Percentiles rank a stretch among this genome's conserved stretches.
phyloP scores from a whole-genome alignment of 352 stramenopile genomes.

The Globisporangium viniferum region DNA sequence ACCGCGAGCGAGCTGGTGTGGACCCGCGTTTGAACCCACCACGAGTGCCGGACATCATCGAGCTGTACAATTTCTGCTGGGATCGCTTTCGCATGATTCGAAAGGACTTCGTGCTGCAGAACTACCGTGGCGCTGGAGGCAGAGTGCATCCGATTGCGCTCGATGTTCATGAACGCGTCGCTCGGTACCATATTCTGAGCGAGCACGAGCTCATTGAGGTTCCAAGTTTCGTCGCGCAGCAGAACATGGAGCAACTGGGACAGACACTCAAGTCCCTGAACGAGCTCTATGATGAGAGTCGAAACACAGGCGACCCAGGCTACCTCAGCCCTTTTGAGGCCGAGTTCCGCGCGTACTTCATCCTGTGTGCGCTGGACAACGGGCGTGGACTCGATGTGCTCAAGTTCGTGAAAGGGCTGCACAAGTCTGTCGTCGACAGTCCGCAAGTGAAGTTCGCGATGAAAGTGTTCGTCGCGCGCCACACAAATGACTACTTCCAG shows the following conservation, averaged over 20 bases:
- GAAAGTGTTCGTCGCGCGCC: constrained; percentile 81
- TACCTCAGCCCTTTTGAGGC: constrained; percentile 81
- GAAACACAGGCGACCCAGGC: constrained; percentile 51
- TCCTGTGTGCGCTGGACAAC: constrained; percentile 84
- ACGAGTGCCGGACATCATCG: constrained; percentile 67
- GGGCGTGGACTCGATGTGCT: constrained; percentile 77
- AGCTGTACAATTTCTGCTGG: constrained; percentile 98
- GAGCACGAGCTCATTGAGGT: constrained; percentile 92
- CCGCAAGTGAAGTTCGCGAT: constrained; percentile 86
- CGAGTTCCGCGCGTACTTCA: constrained; percentile 84
- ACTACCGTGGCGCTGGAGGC: constrained; percentile 92
- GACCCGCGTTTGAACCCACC: constrained; percentile 73
- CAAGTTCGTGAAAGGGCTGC: constrained; percentile 83
- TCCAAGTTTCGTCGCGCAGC: constrained; percentile 78
- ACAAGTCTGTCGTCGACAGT: constrained; percentile 50
- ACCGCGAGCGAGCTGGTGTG: constrained; percentile 56
- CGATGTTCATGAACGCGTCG: constrained; percentile 94
- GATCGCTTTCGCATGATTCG: constrained; percentile 95
- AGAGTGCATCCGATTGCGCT: constrained; percentile 90
- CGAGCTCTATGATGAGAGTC: constrained; percentile 84
- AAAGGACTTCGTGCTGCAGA: constrained; percentile 96
- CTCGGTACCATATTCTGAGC: constrained; percentile 93
- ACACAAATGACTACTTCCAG: constrained; percentile 79
- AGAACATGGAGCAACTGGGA: constrained; percentile 89
- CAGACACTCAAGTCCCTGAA: constrained; percentile 87